Base-by-base conservation (phyloP, 2,329 filamentous ascomycete species). In the Fonsecaea nubica region DNA sequence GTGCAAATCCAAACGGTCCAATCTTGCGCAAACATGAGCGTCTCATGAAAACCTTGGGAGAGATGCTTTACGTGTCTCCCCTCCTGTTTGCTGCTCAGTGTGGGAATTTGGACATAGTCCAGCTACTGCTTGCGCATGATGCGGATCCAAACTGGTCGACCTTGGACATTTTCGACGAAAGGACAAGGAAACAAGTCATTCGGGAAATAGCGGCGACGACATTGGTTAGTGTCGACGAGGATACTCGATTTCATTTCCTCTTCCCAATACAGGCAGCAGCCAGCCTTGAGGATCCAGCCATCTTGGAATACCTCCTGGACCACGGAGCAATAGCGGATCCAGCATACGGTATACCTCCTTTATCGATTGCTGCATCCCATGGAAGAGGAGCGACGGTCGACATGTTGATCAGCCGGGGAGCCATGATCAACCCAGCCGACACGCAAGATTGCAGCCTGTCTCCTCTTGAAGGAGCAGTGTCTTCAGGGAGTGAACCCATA, bases 211-310 rank as follows among this genome's bases (percentile, higher is more conserved):
- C 32, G 50, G 15, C 7, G 25, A 54, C 32, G 50, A 32, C 7
- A n/a, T n/a, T n/a, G n/a, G n/a, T n/a, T n/a, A n/a, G n/a, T n/a
- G n/a, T n/a, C 32, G 50, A 32, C 7, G 25, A 54, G 32, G 1
- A 54, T 25, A 32, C 8, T 30, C 32, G 25, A 53, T 10, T 40
- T 30, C 18, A 53, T 2, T 6, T 32, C n/a, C 15, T 25, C 33
- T 56, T 40, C 30, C 60, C 60, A 5, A 9, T 62, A 45, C 60
- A 62, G 25, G 52, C 32, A 13, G 50, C 60, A 32, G 38, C 60
- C 35, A 6, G 35, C 30, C 50, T 56, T 13, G n/a, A 50, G 30
- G 25, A 55, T 10, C 33, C 52, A 10, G n/a, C 30, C 9, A 62
- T 48, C n/a, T 15, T 38, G 32, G 18, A 56, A 25, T 13, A 33